Conservation (phyloP, 306 rosid genomes). For the Pachyrhizus erosus region DNA sequence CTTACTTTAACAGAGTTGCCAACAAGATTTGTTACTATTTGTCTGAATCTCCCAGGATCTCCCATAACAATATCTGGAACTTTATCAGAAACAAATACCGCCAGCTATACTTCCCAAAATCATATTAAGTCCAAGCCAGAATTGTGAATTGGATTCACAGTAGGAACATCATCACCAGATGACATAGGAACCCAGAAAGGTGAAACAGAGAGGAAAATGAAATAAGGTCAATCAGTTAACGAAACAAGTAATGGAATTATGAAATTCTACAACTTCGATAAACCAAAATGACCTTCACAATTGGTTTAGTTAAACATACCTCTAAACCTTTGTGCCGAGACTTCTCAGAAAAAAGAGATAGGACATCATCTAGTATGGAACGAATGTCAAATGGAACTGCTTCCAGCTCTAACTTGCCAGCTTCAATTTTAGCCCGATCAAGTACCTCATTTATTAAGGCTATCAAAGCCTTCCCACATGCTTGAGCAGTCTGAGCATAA, state of each 20-base stretch:
- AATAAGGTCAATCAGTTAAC: constrained; percentile 37
- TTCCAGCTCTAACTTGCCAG: constrained; percentile 94
- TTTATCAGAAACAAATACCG: constrained; percentile 94
- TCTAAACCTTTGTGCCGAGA: constrained; percentile 91
- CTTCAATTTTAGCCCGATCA: constrained; percentile 97
- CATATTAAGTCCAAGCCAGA: constrained; percentile 31
- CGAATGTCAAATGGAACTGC: constrained; percentile 93
- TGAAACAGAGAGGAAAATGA: constrained; percentile 11
- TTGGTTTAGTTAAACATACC: constrained; percentile 55
- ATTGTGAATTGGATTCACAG: constrained; percentile 36
- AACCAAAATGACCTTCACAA: not conserved
- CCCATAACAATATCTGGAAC: constrained; percentile 91
- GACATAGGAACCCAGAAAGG: constrained; percentile 25
- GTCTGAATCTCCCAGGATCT: constrained; percentile 98
- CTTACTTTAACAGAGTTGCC: constrained; percentile 97
- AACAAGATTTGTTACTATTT: constrained; percentile 93
- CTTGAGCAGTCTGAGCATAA: constrained; percentile 97
- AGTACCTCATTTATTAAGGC: constrained; percentile 95
- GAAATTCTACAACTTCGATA: not conserved
- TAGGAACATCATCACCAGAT: constrained; percentile 31
- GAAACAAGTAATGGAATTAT: constrained; percentile 28
- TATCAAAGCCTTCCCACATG: constrained; percentile 94
- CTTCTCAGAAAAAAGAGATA: constrained; percentile 94
- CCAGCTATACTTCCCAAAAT: constrained; percentile 72
- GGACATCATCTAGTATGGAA: constrained; percentile 92